Conservation (phyloP, 495 filamentous ascomycete genomes). For the Monascus purpureus region DNA sequence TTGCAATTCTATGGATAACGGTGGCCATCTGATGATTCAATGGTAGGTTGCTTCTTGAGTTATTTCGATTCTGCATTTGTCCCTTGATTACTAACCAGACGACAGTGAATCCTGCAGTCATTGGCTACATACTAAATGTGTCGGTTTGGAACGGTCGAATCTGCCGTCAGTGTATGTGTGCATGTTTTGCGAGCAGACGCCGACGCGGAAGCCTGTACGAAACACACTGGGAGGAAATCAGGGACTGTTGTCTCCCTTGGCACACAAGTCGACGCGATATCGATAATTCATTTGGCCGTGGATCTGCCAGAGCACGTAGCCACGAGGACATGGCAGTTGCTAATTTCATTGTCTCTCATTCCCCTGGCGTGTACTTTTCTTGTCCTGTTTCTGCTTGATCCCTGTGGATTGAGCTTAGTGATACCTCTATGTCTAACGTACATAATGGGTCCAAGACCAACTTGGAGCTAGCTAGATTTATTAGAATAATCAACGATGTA, state of each 20-base stretch:
- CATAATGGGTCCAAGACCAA: too few species aligned
- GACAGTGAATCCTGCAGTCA: constrained; percentile 71
- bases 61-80: not conserved
- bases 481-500: too few species aligned
- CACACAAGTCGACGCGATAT: constrained; percentile 49
- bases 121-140: constrained; percentile 70
- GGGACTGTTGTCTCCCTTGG: constrained; percentile 43
- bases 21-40: constrained; percentile 65
- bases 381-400: too few species aligned
- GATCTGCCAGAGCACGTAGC: too few species aligned
- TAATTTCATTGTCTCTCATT: too few species aligned
- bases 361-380: too few species aligned
- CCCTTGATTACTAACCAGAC: constrained; percentile 5
- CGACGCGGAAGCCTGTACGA: constrained; percentile 49
- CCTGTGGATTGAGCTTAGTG: too few species aligned
- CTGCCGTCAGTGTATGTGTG: constrained; percentile 70
- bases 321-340: too few species aligned
- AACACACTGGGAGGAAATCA: constrained; percentile 33
- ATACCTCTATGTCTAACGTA: too few species aligned
- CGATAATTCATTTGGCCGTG: constrained; percentile 21
- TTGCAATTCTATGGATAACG: constrained; percentile 51
- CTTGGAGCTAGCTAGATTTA: too few species aligned
- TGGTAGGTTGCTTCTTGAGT: constrained; percentile 39
- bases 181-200: constrained; percentile 64
- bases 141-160: constrained; percentile 50